Base-by-base conservation (phyloP, 2,329 filamentous ascomycete species). In the Talaromyces sp. region DNA sequence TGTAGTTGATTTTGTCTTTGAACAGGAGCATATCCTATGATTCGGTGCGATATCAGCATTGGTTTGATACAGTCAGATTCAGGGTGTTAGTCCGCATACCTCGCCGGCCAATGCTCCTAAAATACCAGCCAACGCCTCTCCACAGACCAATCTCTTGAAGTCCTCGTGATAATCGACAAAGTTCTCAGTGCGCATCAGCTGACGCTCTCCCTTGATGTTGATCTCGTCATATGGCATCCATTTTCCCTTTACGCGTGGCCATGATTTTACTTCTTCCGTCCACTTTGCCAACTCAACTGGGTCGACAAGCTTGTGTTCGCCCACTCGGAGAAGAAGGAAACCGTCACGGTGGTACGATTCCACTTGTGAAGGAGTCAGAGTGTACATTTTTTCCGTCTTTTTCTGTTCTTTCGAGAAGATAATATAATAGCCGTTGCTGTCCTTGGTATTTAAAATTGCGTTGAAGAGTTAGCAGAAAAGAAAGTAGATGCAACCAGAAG, bases 1-100 rank as follows among this genome's bases (percentile, higher is more conserved):
- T 78, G 67, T 76, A 77, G 64, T 77, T 77, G 68, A 77, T 76
- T 62, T 77, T 77, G 61, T 76, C 74, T 67, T 77, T 77, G 70
- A 77, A 77, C 15, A 77, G 70, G 11, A 75, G 59, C 73, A 76
- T 76, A 19, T 76, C 72, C 69, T 75, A 5, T 22, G 5, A 13
- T 15, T 40, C 3, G 2, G 7, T 10, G 13, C 15, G 15, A 13
- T 22, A 25, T 36, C n/a, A 58, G 47, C 45, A 36, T 36, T 3
- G 34, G 17, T 19, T 45, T 29, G 5, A 36, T 36, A 36, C 10
- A 36, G 3, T 10, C 10, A 3, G 34, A 10, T 38, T 7, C 7
- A 11, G 34, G 34, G 11, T 15, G 2, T 36, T 34, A 19, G 17
- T 29, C 38, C n/a, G 67, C 68, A 67, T 66, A 74, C 71, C 59